Base-by-base conservation (phyloP, 495 filamentous ascomycete species). In the Hypoxylon perforatum region DNA sequence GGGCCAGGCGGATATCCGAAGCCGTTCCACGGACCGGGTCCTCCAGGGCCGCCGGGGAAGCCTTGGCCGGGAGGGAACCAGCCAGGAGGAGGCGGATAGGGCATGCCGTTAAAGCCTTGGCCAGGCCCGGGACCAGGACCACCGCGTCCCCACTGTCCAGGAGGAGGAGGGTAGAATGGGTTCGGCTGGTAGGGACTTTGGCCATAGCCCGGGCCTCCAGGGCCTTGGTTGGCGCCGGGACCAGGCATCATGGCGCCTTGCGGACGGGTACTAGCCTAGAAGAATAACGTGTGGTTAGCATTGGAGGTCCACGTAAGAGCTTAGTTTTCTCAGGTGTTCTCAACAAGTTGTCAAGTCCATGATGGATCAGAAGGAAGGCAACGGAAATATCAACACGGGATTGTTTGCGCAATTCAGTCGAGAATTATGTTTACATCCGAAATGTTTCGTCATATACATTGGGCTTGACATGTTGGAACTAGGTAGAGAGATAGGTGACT, bases 331-430 rank as follows among this genome's bases (percentile, higher is more conserved):
- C n/a, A n/a, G 41, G 46, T 18, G 38, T 39, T 46, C 45, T 47
- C 3, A 22, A 46, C 41, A 50, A 28, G 44, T 19, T 35, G 15
- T 21, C 17, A 47, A 71, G 50, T 50, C 50, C 57, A 65, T 61
- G 36, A 39, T 76, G 53, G 64, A 82, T 93, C 93, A 97, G 93
- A 96, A 97, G 93, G 94, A 97, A 97, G 93, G 93, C 94, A 97
- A 97, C 93, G 94, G 92, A 96, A 90, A 91, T 90, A 79, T 96
- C 93, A 86, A 94, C 93, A 96, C 77, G 84, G 82, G 80, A 63
- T 78, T 80, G 90, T 89, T 95, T 96, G 92, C 91, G 92, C 92
- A 77, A 74, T 82, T 91, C 87, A 93, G 88, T 89, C 88, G 87
- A 85, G 82, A 80, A 78, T 77, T 81, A 77, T 72, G n/a, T 83